Base-by-base conservation (phyloP, 2,329 filamentous ascomycete genomes). In the Aspergillus sclerotialis region DNA sequence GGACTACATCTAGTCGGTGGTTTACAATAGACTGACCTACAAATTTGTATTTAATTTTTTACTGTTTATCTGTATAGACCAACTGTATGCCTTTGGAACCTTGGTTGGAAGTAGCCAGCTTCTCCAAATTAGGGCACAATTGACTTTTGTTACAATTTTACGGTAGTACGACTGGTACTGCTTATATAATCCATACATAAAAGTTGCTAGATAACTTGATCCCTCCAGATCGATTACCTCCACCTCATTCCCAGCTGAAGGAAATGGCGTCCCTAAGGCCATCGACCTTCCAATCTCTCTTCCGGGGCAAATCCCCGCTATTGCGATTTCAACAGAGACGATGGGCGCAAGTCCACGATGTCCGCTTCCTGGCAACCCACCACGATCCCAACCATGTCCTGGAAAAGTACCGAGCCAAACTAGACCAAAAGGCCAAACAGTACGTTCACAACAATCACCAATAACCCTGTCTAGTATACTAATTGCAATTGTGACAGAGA, bases 341-440 rank as follows among this genome's bases (percentile, higher is more conserved):
- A 58, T 93, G 86, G 83, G 90, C 90, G 2, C 86, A 86, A 52
- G 88, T 95, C 18, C 86, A 93, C 61, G 86, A 95, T 62, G 80
- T 94, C 30, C 86, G 89, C 45, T 94, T 90, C 70, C 75, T 94
- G 29, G 83, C 83, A 41, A 92, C 87, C 11, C 84, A 88, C 42
- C 76, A 77, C 38, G 69, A 77, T 37, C 72, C 80, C 30, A 60
- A 55, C 15, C 72, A 74, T 49, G 69, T 95, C 25, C 58, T 85
- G 44, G 87, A 94, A 45, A 93, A 85, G 63, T 98, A 98, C 69
- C 78, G 77, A 49, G 75, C 82, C 37, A 94, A 94, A 68, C 80
- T 98, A 43, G 75, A 84, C 46, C 68, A 74, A 45, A 95, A 94
- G 64, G 90, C 87, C 8, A 78, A 78, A 56, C 66, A 82, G 64